Evolutionary conservation across 768 basidiomycete genomes (phyloP), one percentile per base, ranked within the genome.

Genomic region (Psilocybe tampanensis): DNA sequence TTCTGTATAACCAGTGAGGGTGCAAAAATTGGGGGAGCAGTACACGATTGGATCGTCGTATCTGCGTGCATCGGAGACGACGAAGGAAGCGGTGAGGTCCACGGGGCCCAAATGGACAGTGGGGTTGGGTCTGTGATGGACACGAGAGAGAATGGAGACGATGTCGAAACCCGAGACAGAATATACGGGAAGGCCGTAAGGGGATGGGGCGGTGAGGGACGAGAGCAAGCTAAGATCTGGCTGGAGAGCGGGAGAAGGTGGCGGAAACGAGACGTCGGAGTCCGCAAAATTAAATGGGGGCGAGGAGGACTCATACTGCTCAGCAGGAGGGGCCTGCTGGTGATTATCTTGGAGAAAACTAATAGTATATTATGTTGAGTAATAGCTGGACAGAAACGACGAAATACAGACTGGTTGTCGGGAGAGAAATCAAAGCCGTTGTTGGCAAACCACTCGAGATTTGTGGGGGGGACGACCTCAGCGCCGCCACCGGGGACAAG

Each of bases 141-240:
- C 88, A 8, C 92, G 82, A 9, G 89, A 80, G 23, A 98, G 80
- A 43, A 97, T 80, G 24, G 88, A 84, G 44, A 98, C 76, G 47
- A 95, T 79, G 69, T 98, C 96, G 61, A 97, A 97, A 2, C 96
- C 97, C 0, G 92, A 90, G 1, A 86, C 77, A 1, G 94, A 95
- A 74, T 99, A 99, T 2, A 98, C 79, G 2, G 89, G 86, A 19
- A 80, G 69, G 8, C 74, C 55, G 41, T 52, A 52, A 12, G 65
- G 52, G 13, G 60, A 52, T 19, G 60, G 58, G 45, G 56, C 47
- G 29, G 57, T 19, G 48, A 45, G 48, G 21, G 33, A 22, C n/a
- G 52, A 29, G 9, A 44, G 32, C 8, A 51, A 32, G 23, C 36
- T 39, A 24, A 64, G 34, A 54, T 61, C 59, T 45, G 63, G 59